Percentiles rank a stretch among this genome's conserved stretches.
Conservation (phyloP, 176 grass and related monocot species). For the Aechmea fasciata region DNA sequence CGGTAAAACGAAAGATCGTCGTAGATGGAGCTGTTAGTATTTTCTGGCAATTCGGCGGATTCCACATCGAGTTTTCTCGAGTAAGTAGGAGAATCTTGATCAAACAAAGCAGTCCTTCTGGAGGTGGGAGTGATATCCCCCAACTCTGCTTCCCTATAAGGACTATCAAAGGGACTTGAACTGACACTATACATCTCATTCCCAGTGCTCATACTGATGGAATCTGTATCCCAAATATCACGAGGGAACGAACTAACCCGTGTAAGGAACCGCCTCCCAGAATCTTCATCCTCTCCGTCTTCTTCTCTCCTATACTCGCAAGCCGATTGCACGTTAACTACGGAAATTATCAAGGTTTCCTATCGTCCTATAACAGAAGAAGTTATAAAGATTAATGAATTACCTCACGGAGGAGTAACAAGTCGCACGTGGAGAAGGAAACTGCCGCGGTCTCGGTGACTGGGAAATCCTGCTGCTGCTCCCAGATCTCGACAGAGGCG, state of each 20-base stretch:
- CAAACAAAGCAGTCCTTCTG: constrained; percentile 25
- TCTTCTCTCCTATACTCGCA: constrained; percentile 40
- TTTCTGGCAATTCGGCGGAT: constrained; percentile 2
- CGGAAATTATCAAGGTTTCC: not conserved
- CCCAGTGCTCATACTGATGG: constrained; percentile 47
- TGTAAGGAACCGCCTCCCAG: constrained; percentile 41
- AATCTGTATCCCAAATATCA: constrained; percentile 77
- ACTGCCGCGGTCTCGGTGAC: constrained; percentile 32
- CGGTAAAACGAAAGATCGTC: not conserved
- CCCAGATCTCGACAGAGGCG: constrained; percentile 38
- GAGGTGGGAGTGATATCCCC: constrained; percentile 29
- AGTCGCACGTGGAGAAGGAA: constrained; percentile 40
- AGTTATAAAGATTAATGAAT: not conserved
- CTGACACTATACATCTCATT: constrained; percentile 36
- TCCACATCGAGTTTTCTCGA: constrained; percentile 1
- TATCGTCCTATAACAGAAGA: not conserved
- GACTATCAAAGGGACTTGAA: constrained; percentile 54
- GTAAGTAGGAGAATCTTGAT: constrained; percentile 36
- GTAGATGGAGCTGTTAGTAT: not conserved
- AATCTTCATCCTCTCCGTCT: constrained; percentile 39
- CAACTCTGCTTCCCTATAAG: constrained; percentile 36
- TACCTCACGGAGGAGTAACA: constrained; percentile 34
- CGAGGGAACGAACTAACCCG: constrained; percentile 37
- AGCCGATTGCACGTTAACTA: constrained; percentile 1
- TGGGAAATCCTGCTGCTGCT: constrained; percentile 8